Evolutionary conservation across 345 rosid species (phyloP).

Genomic region (Pseudoturritis turrita): DNA sequence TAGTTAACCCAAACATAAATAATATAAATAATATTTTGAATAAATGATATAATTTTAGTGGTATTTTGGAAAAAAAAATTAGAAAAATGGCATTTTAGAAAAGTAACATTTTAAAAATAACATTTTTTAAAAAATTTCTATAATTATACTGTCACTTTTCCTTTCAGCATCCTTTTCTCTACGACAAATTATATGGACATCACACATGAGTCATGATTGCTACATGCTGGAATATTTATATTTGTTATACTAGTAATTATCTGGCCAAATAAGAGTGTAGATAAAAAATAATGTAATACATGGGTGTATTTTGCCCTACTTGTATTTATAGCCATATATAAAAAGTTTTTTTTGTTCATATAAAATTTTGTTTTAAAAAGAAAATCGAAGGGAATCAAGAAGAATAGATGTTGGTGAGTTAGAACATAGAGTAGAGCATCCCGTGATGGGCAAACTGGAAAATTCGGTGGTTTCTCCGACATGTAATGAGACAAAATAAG

Average conservation of each 20-base stretch:
- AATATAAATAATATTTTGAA: too few relatives aligned
- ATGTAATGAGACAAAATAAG: slow-evolving; percentile 24
- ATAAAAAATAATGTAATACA: too few relatives aligned
- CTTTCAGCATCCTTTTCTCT: background rate
- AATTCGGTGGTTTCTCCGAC: slow-evolving; percentile 23
- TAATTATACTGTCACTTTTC: background rate
- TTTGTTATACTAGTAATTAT: background rate
- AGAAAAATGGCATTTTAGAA: too few relatives aligned
- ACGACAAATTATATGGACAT: background rate
- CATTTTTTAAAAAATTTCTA: too few relatives aligned
- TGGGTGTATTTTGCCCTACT: too few relatives aligned
- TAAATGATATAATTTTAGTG: too few relatives aligned
- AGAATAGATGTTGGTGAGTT: background rate
- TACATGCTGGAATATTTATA: background rate
- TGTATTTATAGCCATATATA: background rate
- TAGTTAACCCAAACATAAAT: too few relatives aligned
- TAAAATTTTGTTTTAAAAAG: background rate
- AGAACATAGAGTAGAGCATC: background rate
- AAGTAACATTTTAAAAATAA: too few relatives aligned
- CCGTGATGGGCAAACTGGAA: slow-evolving; percentile 22
- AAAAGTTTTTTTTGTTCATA: background rate
- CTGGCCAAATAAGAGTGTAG: background rate
- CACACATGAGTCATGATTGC: slow-evolving; percentile 16
- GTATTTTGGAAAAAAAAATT: too few relatives aligned
- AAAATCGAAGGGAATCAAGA: background rate